These are phyloP conservation scores for Claviceps purpurea DNA, from an alignment of 2,329 filamentous ascomycete genomes.

Conservation along the genomic window DNA sequence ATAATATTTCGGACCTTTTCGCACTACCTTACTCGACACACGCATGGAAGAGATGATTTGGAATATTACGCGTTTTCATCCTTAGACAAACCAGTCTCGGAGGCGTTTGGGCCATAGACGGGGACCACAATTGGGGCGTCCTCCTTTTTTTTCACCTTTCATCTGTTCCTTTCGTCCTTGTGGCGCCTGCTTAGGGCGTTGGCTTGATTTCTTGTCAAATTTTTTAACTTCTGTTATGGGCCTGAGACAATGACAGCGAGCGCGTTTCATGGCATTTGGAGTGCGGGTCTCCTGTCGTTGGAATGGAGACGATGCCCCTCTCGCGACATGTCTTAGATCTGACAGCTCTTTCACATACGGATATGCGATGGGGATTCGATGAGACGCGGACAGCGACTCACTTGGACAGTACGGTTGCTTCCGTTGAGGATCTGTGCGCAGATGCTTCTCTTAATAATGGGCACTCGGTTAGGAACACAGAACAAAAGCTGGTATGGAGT, in stretches of 20 bases:
- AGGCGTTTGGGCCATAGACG: slow-evolving; percentile 21
- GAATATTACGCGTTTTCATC: slow-evolving; percentile 1
- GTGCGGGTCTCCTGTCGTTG: slow-evolving; percentile 6
- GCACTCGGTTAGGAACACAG: neutral
- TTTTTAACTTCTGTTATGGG: slow-evolving; percentile 6
- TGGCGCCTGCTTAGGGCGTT: neutral
- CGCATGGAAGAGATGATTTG: slow-evolving; percentile 6
- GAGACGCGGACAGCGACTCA: neutral
- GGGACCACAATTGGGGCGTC: slow-evolving; percentile 9
- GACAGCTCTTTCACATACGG: neutral
- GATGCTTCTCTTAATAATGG: neutral
- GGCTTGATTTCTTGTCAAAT: slow-evolving; percentile 7
- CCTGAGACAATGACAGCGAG: slow-evolving; percentile 5
- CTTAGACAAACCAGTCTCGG: slow-evolving; percentile 10
- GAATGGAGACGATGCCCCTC: slow-evolving; percentile 17
- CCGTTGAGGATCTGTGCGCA: neutral
- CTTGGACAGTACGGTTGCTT: neutral
- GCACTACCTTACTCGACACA: slow-evolving; percentile 1
- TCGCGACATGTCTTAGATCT: slow-evolving; percentile 20
- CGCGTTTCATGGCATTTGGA: neutral
- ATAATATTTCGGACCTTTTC: neutral
- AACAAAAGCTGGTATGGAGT: neutral
- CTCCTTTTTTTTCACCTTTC: slow-evolving; percentile 11
- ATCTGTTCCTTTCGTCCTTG: slow-evolving; percentile 1
- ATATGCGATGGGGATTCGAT: neutral